A percentile compares a stretch with the other conserved stretches of the same genome.
Conservation (phyloP, 257 asterid genomes). For the Haberlea rhodopensis region DNA sequence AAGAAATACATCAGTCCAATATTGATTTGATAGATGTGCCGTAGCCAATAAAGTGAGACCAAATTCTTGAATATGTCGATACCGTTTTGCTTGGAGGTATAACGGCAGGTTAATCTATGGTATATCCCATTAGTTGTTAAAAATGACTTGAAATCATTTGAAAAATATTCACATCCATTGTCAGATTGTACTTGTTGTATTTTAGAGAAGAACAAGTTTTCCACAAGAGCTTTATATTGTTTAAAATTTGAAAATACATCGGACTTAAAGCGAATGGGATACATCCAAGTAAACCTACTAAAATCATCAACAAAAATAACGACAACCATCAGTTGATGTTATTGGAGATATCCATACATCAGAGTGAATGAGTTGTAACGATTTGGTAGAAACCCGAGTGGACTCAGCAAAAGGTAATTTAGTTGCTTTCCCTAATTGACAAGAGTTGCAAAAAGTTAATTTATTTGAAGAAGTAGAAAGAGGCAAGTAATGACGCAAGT, state of each 20-base stretch:
- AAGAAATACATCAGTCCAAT: too few relatives aligned
- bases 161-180: too few relatives aligned
- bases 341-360: not conserved
- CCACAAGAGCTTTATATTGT: not conserved
- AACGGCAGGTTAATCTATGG: too few relatives aligned
- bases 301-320: too few relatives aligned
- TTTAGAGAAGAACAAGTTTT: not conserved
- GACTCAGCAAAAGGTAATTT: not conserved
- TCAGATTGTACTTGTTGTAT: too few relatives aligned
- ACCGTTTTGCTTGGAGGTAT: too few relatives aligned
- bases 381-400: not conserved
- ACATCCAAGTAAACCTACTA: constrained; percentile 2
- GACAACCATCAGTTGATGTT: not conserved
- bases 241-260: not conserved
- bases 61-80: too few relatives aligned
- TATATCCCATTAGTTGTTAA: too few relatives aligned
- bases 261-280: not conserved
- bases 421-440: not conserved
- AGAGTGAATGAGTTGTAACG: not conserved
- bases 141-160: too few relatives aligned
- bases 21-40: too few relatives aligned
- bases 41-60: too few relatives aligned
- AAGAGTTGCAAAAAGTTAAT: not conserved
- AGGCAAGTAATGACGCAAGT: not conserved
- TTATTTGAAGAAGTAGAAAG: not conserved